Conservation (phyloP, 2,329 filamentous ascomycete genomes). For the Alternaria brassicicola region DNA sequence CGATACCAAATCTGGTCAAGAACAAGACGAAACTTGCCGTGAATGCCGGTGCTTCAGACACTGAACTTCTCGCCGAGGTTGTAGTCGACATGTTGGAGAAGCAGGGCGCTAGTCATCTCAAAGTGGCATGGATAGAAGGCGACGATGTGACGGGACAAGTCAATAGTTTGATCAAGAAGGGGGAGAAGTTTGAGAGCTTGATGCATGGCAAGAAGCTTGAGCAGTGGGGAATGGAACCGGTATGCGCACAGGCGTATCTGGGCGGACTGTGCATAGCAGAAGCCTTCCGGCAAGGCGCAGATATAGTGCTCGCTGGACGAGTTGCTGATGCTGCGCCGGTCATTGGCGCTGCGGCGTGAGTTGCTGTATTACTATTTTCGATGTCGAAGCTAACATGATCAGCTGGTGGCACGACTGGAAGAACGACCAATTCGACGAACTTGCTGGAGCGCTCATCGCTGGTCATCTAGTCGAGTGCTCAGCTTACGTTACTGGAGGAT, state of each 20-base stretch:
- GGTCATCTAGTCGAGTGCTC: slow-evolving; percentile 52
- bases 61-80: slow-evolving; percentile 44
- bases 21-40: slow-evolving; percentile 54
- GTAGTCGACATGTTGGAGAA: slow-evolving; percentile 18
- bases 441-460: slow-evolving; percentile 47
- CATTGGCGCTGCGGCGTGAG: slow-evolving; percentile 54
- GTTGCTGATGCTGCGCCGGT: slow-evolving; percentile 45
- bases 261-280: slow-evolving; percentile 31
- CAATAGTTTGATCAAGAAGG: slow-evolving; percentile 41
- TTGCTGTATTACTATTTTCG: slow-evolving; percentile 20
- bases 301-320: slow-evolving; percentile 42
- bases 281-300: slow-evolving; percentile 34
- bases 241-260: slow-evolving; percentile 23
- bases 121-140: slow-evolving; percentile 30
- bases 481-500: slow-evolving; percentile 39
- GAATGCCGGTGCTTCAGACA: slow-evolving; percentile 62
- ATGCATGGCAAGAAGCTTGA: slow-evolving; percentile 47
- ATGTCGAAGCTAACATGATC: slow-evolving; percentile 31
- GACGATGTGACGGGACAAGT: slow-evolving; percentile 40
- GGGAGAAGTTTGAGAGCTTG: slow-evolving; percentile 48
- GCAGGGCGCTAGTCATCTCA: slow-evolving; percentile 20
- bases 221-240: slow-evolving; percentile 42
- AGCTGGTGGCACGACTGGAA: slow-evolving; percentile 62
- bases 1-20: slow-evolving; percentile 24
- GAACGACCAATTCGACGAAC: slow-evolving; percentile 40